A percentile compares a stretch with the other conserved stretches of the same genome.
These are phyloP conservation scores for Globisporangium iwayamae DNA, from an alignment of 352 stramenopile species.

Conservation along the genomic window DNA sequence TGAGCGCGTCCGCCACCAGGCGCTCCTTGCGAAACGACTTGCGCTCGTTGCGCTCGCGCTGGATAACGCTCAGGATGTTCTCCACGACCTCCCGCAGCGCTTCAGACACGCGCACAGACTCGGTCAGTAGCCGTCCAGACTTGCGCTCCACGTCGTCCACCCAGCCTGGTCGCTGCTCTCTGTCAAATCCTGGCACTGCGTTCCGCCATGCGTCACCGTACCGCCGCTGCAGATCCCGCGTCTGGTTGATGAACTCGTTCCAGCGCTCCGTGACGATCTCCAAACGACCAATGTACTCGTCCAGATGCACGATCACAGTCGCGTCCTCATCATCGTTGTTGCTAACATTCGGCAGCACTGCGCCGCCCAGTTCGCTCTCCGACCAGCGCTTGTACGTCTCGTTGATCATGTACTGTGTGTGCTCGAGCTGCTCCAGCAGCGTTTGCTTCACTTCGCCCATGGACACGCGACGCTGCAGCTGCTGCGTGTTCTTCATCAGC, in stretches of 20 bases:
- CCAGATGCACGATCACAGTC: conserved; percentile 38
- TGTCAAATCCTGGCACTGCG: conserved; percentile 23
- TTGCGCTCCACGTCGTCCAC: conserved; percentile 58
- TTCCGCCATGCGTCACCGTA: conserved; percentile 47
- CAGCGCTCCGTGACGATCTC: conserved; percentile 53
- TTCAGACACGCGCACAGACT: conserved; percentile 55
- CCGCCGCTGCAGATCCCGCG: conserved; percentile 44
- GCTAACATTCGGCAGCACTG: conserved; percentile 9
- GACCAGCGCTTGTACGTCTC: conserved; percentile 74
- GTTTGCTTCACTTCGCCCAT: conserved; percentile 72
- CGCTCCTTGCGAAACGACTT: conserved; percentile 35
- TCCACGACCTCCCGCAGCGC: conserved; percentile 48
- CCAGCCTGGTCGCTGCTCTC: conserved; percentile 38
- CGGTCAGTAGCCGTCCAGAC: conserved; percentile 41
- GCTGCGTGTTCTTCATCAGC: conserved; percentile 46
- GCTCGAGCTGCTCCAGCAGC: conserved; percentile 64
- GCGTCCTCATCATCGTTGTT: conserved; percentile 19
- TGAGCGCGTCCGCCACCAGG: conserved; percentile 14
- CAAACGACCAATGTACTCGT: conserved; percentile 55
- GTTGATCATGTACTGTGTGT: conserved; percentile 77
- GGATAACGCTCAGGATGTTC: conserved; percentile 38
- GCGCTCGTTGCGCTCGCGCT: conserved; percentile 37
- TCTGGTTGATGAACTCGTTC: conserved; percentile 50
- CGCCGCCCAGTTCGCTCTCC: conserved; percentile 41
- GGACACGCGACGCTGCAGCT: conserved; percentile 46